Evolutionary conservation across 1,284 basidiomycete species (phyloP).

Genomic region (Porodaedalea pini): DNA sequence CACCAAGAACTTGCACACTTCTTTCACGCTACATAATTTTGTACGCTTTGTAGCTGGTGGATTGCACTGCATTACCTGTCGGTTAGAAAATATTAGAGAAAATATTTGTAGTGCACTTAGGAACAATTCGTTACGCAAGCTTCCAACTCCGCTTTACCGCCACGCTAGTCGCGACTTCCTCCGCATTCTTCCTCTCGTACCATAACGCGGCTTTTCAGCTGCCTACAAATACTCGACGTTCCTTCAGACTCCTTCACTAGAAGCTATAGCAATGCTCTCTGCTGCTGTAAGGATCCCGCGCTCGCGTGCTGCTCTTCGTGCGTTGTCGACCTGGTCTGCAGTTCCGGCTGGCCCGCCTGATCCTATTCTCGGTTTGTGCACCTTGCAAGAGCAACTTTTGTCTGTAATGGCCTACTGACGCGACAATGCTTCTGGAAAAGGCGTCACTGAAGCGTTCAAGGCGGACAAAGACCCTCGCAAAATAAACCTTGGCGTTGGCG

Average conservation of each 20-base stretch:
- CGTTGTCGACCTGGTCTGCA: conserved; percentile 75
- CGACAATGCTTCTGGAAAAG: conserved; percentile 33
- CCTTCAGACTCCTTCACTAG: conserved; percentile 22
- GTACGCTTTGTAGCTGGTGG: too few species aligned
- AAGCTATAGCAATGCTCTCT: conserved; percentile 34
- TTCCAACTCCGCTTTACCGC: background rate
- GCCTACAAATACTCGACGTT: background rate
- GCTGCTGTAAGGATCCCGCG: conserved; percentile 32
- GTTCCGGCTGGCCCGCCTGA: conserved; percentile 90
- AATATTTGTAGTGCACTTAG: too few species aligned
- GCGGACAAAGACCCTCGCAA: conserved; percentile 87
- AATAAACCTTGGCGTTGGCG: conserved; percentile 96
- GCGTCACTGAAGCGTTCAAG: conserved; percentile 94
- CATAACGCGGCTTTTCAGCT: background rate
- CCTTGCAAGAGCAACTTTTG: background rate
- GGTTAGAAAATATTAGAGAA: too few species aligned
- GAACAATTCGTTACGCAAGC: background rate
- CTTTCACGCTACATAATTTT: too few species aligned
- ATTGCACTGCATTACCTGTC: too few species aligned
- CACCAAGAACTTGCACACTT: too few species aligned
- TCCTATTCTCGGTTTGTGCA: conserved; percentile 81
- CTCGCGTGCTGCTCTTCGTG: conserved; percentile 31
- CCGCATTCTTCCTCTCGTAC: background rate
- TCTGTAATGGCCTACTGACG: background rate
- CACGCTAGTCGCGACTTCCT: background rate